Percentiles rank a stretch among this genome's conserved stretches.
Evolutionary conservation across 352 stramenopile species (phyloP).

Genomic region (Phytopythium delawarense): DNA sequence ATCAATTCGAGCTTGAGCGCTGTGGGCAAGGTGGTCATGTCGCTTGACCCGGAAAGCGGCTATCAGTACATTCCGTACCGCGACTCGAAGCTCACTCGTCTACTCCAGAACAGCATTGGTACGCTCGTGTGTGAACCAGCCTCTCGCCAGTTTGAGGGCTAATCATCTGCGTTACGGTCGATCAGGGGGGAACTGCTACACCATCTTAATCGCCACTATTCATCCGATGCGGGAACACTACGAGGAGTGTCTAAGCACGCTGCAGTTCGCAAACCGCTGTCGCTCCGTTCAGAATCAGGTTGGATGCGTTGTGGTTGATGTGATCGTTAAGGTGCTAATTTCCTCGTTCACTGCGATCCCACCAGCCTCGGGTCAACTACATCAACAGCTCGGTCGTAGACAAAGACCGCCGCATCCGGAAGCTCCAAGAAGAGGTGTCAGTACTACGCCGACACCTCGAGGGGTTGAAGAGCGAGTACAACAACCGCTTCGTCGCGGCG

Average conservation of each 20-base stretch:
- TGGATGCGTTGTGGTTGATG: neutral
- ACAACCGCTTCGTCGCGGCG: conserved; percentile 62
- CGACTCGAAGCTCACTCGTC: conserved; percentile 78
- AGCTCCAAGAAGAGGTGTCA: conserved; percentile 72
- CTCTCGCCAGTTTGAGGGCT: neutral
- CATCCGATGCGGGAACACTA: conserved; percentile 88
- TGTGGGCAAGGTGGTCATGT: conserved; percentile 87
- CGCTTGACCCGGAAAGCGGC: conserved; percentile 74
- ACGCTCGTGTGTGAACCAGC: neutral
- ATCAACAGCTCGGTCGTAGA: conserved; percentile 81
- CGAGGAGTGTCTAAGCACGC: conserved; percentile 87
- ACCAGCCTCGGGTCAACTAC: conserved; percentile 73
- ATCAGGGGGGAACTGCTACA: conserved; percentile 83
- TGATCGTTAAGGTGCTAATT: neutral
- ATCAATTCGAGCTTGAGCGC: conserved; percentile 85
- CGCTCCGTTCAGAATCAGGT: conserved; percentile 89
- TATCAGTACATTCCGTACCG: conserved; percentile 89
- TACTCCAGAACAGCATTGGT: conserved; percentile 86
- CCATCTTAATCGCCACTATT: conserved; percentile 82
- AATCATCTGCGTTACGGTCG: neutral
- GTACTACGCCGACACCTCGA: conserved; percentile 61
- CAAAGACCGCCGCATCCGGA: conserved; percentile 82
- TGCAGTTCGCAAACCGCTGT: conserved; percentile 90
- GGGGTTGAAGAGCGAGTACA: conserved; percentile 66
- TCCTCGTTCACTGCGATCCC: neutral